Percentiles rank a stretch among this genome's conserved stretches.
Evolutionary conservation across 2,329 filamentous ascomycete genomes (phyloP).

Genomic region (Penicillium sp.): DNA sequence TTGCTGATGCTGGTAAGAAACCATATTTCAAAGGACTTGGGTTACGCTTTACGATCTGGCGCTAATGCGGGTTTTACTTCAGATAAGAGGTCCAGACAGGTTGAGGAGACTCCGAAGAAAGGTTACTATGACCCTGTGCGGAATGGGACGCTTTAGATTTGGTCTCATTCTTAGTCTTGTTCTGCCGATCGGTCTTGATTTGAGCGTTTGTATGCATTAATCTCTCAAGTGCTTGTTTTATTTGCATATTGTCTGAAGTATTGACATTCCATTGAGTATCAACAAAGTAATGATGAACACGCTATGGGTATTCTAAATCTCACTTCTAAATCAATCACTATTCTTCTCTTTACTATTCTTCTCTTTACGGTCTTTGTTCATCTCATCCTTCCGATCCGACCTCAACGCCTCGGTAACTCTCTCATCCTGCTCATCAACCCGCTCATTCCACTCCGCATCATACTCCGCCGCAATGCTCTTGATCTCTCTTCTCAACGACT

Average conservation of each 20-base stretch:
- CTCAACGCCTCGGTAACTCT: slow-evolving; percentile 54
- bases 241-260: neutral
- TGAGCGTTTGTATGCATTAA: slow-evolving; percentile 1
- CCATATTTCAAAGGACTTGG: neutral
- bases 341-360: slow-evolving; percentile 30
- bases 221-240: neutral
- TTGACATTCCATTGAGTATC: neutral
- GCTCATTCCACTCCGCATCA: slow-evolving; percentile 86
- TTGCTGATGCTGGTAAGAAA: slow-evolving; percentile 13
- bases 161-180: neutral
- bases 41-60: neutral
- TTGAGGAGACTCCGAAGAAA: slow-evolving; percentile 31
- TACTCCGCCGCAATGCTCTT: slow-evolving; percentile 80
- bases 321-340: neutral
- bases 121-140: slow-evolving; percentile 45
- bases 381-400: slow-evolving; percentile 47
- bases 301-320: neutral
- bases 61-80: slow-evolving; percentile 4
- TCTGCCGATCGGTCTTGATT: neutral
- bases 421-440: slow-evolving; percentile 67
- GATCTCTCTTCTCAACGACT: slow-evolving; percentile 74
- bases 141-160: slow-evolving; percentile 32
- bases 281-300: neutral
- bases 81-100: slow-evolving; percentile 26
- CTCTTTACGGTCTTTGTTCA: slow-evolving; percentile 31